These are phyloP conservation scores for Talaromyces proteolyticus DNA, from an alignment of 495 filamentous ascomycete genomes.

Conservation along the genomic window DNA sequence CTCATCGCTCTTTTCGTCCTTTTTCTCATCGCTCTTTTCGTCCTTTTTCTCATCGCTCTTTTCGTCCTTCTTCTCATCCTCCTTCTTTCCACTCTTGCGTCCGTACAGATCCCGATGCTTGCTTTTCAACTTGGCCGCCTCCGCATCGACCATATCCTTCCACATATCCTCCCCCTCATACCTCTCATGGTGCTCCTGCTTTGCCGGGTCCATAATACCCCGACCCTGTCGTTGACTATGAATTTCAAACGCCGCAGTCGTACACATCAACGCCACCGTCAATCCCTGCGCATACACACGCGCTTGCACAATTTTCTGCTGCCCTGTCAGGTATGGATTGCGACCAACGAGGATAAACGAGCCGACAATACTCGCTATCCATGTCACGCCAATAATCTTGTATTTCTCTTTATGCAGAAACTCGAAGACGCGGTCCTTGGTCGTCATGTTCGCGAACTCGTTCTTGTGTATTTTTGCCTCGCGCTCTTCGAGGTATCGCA, in stretches of 20 bases:
- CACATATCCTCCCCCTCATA: conserved; percentile 79
- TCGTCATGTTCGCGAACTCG: conserved; percentile 41
- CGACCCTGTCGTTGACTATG: conserved; percentile 67
- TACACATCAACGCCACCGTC: conserved; percentile 84
- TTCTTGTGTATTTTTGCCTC: conserved; percentile 45
- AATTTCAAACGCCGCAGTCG: conserved; percentile 84
- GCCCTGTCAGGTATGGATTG: conserved; percentile 64
- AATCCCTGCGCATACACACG: conserved; percentile 96
- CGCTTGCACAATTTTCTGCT: conserved; percentile 95
- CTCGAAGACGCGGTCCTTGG: conserved; percentile 46
- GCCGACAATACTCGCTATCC: conserved; percentile 78
- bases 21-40: background rate
- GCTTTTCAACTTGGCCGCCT: conserved; percentile 59
- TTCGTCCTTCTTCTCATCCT: background rate
- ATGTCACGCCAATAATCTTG: conserved; percentile 75
- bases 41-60: background rate
- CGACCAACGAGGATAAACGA: conserved; percentile 71
- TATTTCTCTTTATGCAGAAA: conserved; percentile 79
- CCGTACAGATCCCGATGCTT: conserved; percentile 43
- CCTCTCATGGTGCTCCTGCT: conserved; percentile 56
- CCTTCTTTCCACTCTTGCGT: conserved; percentile 4
- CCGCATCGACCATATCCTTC: conserved; percentile 78
- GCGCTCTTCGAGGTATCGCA: conserved; percentile 58
- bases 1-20: background rate
- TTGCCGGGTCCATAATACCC: conserved; percentile 38